phyloP scores from a whole-genome alignment of 176 grass and related monocot species.

The Coix lacrymajobi region DNA sequence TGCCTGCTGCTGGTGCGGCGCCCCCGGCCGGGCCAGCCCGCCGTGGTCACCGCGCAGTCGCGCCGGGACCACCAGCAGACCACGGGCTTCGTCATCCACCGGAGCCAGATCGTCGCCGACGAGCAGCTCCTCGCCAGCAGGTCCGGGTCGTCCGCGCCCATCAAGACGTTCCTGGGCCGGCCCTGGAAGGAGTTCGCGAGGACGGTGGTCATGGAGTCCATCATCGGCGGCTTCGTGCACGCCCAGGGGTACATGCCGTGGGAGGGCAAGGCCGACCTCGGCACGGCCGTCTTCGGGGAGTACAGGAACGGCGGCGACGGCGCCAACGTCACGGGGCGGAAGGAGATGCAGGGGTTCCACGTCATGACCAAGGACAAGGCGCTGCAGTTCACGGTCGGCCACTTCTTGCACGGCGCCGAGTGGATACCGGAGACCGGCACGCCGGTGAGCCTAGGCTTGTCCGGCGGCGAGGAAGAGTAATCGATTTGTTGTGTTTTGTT shows the following conservation, averaged over 20 bases:
- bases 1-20: constrained; percentile 61
- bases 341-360: constrained; percentile 52
- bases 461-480: neutral
- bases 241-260: constrained; percentile 62
- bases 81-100: constrained; percentile 81
- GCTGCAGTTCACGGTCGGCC: constrained; percentile 53
- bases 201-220: constrained; percentile 68
- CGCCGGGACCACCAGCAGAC: constrained; percentile 64
- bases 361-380: constrained; percentile 42
- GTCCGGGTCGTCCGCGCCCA: neutral
- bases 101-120: constrained; percentile 52
- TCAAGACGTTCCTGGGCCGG: constrained; percentile 53
- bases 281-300: constrained; percentile 69
- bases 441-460: constrained; percentile 58
- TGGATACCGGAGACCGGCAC: constrained; percentile 81
- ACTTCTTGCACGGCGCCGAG: constrained; percentile 58
- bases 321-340: constrained; percentile 29
- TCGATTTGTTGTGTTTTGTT: neutral
- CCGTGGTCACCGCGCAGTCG: constrained; percentile 67
- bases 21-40: constrained; percentile 47
- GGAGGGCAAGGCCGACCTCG: constrained; percentile 40
- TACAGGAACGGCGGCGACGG: constrained; percentile 57
- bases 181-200: constrained; percentile 74
- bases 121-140: neutral
- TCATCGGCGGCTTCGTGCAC: constrained; percentile 59